phyloP scores from a whole-genome alignment of 345 rosid species.

The Sisymbrium altissimum region DNA sequence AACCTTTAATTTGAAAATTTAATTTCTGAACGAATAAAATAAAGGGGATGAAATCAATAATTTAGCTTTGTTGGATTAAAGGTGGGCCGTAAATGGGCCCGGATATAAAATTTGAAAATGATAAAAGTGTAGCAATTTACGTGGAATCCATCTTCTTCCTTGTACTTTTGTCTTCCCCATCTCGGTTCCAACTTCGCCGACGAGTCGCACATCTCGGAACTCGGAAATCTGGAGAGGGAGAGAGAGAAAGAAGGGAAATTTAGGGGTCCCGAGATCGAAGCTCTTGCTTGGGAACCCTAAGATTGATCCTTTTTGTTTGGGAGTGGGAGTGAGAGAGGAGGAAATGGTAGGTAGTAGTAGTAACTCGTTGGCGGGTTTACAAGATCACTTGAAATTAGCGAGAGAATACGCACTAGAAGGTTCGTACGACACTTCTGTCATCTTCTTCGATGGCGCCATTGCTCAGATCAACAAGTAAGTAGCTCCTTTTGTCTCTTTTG shows the following conservation, averaged over 20 bases:
- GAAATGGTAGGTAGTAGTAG: conserved; percentile 53
- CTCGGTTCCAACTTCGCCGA: conserved; percentile 56
- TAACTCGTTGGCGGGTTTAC: conserved; percentile 74
- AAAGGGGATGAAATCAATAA: not conserved
- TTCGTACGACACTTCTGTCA: conserved; percentile 82
- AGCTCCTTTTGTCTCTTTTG: not conserved
- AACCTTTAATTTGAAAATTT: conserved; percentile 26
- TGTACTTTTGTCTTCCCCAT: not conserved
- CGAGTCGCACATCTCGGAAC: conserved; percentile 21
- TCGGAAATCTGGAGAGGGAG: conserved; percentile 16
- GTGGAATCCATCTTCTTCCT: conserved; percentile 29
- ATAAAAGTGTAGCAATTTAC: too few relatives aligned
- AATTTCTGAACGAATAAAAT: not conserved
- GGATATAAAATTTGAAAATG: conserved; percentile 4
- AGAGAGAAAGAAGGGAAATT: not conserved
- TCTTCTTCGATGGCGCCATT: conserved; percentile 98
- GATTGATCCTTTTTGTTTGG: too few relatives aligned
- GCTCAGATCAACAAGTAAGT: conserved; percentile 96
- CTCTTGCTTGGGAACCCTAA: not conserved
- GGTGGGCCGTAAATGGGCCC: conserved; percentile 33
- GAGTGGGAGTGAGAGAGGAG: conserved; percentile 1
- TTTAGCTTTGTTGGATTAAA: conserved; percentile 9
- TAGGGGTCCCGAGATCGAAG: conserved; percentile 11
- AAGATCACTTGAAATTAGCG: conserved; percentile 95
- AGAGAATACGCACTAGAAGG: conserved; percentile 96